These are phyloP conservation scores for Eremothecium cymbalariae DNA, from an alignment of 1,139 yeast genomes.

Conservation along the genomic window DNA sequence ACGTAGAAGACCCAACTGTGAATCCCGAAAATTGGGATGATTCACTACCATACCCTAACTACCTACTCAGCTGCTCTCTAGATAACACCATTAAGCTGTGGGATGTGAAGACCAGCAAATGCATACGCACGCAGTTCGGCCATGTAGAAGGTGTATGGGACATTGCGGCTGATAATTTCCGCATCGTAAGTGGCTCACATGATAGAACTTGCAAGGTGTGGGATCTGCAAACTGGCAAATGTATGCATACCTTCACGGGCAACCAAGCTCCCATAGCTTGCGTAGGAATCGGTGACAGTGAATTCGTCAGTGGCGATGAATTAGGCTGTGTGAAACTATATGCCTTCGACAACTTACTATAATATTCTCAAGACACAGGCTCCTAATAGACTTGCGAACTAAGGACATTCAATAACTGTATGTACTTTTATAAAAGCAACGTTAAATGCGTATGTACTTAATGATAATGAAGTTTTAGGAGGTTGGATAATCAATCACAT, in stretches of 20 bases:
- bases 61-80: conserved; percentile 74
- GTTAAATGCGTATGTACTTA: too few relatives aligned
- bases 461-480: too few relatives aligned
- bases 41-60: conserved; percentile 53
- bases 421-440: too few relatives aligned
- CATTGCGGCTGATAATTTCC: conserved; percentile 87
- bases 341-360: conserved; percentile 49
- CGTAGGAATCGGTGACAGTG: conserved; percentile 82
- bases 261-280: conserved; percentile 65
- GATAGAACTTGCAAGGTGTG: conserved; percentile 85
- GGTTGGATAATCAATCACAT: too few relatives aligned
- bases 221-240: conserved; percentile 91
- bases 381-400: too few relatives aligned
- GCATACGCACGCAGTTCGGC: conserved; percentile 90
- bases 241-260: conserved; percentile 84
- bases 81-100: conserved; percentile 92
- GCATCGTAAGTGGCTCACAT: conserved; percentile 90
- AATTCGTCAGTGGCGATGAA: conserved; percentile 85
- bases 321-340: conserved; percentile 77
- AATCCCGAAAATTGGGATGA: conserved; percentile 10
- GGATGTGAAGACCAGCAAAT: conserved; percentile 81
- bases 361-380: too few relatives aligned
- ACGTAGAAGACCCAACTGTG: conserved; percentile 11
- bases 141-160: conserved; percentile 98
- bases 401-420: too few relatives aligned